Evolutionary conservation across 2,329 filamentous ascomycete genomes (phyloP).

Genomic region (Aureobasidium sp.): DNA sequence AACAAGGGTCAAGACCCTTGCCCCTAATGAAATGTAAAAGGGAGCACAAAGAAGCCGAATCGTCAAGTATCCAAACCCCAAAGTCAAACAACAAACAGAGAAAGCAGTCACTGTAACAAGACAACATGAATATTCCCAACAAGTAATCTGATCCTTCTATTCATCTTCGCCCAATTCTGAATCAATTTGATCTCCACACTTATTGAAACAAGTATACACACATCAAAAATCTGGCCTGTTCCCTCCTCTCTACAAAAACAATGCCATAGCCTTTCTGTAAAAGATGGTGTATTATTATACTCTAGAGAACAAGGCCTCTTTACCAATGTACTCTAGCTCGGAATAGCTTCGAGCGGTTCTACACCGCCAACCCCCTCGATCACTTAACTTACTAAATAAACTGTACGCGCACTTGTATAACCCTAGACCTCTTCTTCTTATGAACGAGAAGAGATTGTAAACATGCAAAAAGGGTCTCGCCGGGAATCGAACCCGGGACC

Average conservation of each 20-base stretch:
- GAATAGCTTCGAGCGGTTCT: not conserved
- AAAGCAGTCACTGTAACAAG: conserved; percentile 11
- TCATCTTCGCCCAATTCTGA: too few relatives aligned
- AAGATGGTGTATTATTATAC: too few relatives aligned
- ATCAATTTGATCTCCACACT: too few relatives aligned
- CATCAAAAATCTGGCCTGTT: too few relatives aligned
- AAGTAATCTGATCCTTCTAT: too few relatives aligned
- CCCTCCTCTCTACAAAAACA: too few relatives aligned
- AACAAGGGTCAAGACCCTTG: not conserved
- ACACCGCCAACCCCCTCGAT: not conserved
- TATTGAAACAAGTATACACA: too few relatives aligned
- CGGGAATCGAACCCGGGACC: not conserved
- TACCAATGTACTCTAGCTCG: not conserved
- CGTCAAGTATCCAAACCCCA: not conserved
- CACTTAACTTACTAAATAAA: not conserved
- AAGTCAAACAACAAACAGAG: not conserved
- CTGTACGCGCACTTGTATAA: not conserved
- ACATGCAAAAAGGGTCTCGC: not conserved
- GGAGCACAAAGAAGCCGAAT: not conserved
- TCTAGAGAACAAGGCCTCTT: not conserved
- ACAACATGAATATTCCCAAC: too few relatives aligned
- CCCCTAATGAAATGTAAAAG: not conserved
- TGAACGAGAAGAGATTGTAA: too few relatives aligned
- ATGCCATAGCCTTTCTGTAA: too few relatives aligned
- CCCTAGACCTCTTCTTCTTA: not conserved